Conservation (phyloP, 495 filamentous ascomycete species). For the Niebla homalea region DNA sequence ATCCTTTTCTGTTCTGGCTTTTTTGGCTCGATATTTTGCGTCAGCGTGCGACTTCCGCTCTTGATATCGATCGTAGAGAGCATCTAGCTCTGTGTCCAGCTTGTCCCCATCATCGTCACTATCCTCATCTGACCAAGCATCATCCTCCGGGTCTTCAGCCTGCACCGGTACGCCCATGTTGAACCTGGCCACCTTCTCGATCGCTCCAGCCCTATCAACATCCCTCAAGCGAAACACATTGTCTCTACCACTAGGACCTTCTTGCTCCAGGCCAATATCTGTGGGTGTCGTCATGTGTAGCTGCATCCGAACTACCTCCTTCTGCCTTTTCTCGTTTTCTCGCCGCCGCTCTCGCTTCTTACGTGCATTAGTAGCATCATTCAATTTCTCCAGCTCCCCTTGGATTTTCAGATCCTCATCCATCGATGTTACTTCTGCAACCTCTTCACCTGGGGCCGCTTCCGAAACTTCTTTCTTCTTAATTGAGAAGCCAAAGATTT, state of each 20-base stretch:
- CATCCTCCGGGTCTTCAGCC: slow-evolving; percentile 29
- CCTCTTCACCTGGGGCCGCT: slow-evolving; percentile 45
- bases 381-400: slow-evolving; percentile 66
- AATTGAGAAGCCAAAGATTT: slow-evolving; percentile 73
- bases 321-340: slow-evolving; percentile 16
- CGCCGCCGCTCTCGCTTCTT: slow-evolving; percentile 50
- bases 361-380: slow-evolving; percentile 57
- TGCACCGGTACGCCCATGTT: slow-evolving; percentile 50
- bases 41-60: slow-evolving; percentile 65
- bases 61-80: slow-evolving; percentile 73
- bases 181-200: slow-evolving; percentile 59
- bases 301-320: slow-evolving; percentile 54
- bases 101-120: slow-evolving; percentile 68
- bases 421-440: slow-evolving; percentile 73
- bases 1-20: slow-evolving; percentile 64
- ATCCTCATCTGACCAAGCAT: slow-evolving; percentile 43
- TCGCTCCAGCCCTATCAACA: slow-evolving; percentile 58
- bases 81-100: slow-evolving; percentile 73
- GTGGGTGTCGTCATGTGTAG: slow-evolving; percentile 91
- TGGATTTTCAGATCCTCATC: slow-evolving; percentile 87
- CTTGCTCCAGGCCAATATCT: slow-evolving; percentile 90
- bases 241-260: slow-evolving; percentile 60
- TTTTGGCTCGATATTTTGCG: slow-evolving; percentile 80
- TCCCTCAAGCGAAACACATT: slow-evolving; percentile 72
- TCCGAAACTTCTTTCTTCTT: slow-evolving; percentile 49